Evolutionary conservation across 768 basidiomycete genomes (phyloP).

Genomic region (Xanthoconium purpureum): DNA sequence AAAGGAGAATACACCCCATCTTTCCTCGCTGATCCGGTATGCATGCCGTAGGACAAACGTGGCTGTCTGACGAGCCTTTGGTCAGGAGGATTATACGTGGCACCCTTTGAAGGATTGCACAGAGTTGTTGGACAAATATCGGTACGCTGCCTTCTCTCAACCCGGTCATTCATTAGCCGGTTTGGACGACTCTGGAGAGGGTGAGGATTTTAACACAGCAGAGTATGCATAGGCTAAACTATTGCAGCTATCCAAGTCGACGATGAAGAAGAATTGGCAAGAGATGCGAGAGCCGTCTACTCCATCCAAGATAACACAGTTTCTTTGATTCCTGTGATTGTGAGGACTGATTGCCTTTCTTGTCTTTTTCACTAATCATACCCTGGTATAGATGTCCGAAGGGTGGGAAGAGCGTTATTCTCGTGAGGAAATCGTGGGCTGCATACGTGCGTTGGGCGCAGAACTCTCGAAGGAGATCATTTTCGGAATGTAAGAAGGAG

Average conservation of each 20-base stretch:
- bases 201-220: conserved; percentile 15
- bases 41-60: neutral
- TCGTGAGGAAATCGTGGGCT: conserved; percentile 38
- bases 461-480: conserved; percentile 41
- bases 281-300: conserved; percentile 20
- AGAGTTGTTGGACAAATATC: conserved; percentile 58
- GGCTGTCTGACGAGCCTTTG: conserved; percentile 2
- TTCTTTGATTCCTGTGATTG: conserved; percentile 26
- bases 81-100: conserved; percentile 77
- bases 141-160: conserved; percentile 68
- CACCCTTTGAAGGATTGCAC: conserved; percentile 60
- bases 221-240: conserved; percentile 1
- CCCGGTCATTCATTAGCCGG: conserved; percentile 52
- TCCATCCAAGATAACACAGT: conserved; percentile 20
- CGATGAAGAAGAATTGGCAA: conserved; percentile 21
- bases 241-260: conserved; percentile 15
- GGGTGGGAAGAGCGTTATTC: conserved; percentile 31
- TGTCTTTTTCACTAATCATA: conserved; percentile 5
- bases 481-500: conserved; percentile 28
- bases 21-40: conserved; percentile 82
- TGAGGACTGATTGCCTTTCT: conserved; percentile 11
- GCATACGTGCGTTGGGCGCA: conserved; percentile 44
- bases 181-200: conserved; percentile 26
- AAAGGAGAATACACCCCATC: conserved; percentile 93
- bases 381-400: conserved; percentile 15